phyloP scores from a whole-genome alignment of 306 rosid species.

The Fagus crenata region DNA sequence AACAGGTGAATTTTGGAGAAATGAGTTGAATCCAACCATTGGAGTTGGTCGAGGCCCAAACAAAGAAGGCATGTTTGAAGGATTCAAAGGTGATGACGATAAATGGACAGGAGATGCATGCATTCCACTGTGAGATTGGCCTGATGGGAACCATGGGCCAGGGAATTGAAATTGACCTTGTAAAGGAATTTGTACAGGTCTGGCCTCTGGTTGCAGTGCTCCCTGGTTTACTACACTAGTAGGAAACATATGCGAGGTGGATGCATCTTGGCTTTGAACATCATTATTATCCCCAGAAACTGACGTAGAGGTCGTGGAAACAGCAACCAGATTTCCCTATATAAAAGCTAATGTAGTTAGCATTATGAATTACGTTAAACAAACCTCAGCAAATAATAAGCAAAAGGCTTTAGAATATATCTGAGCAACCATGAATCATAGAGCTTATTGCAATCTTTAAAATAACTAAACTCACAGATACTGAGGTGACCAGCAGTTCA shows the following conservation, averaged over 20 bases:
- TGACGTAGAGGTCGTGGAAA: constrained; percentile 42
- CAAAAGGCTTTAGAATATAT: constrained; percentile 5
- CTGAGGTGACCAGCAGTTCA: constrained; percentile 72
- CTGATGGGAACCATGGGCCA: constrained; percentile 55
- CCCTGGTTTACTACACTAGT: constrained; percentile 42
- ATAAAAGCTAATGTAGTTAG: constrained; percentile 28
- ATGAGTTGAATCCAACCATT: constrained; percentile 43
- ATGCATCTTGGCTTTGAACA: constrained; percentile 42
- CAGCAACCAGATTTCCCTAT: constrained; percentile 72
- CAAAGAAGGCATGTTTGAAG: constrained; percentile 43
- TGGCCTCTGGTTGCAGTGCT: constrained; percentile 42
- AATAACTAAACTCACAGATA: constrained; percentile 66
- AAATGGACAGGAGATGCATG: constrained; percentile 44
- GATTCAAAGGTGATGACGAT: constrained; percentile 42
- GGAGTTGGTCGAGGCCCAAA: constrained; percentile 57
- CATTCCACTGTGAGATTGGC: constrained; percentile 43
- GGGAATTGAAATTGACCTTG: constrained; percentile 55
- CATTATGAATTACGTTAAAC: constrained; percentile 13
- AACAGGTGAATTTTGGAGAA: constrained; percentile 46
- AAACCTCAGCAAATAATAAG: constrained; percentile 3
- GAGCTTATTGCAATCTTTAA: constrained; percentile 23
- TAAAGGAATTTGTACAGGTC: constrained; percentile 35
- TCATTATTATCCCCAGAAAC: constrained; percentile 40
- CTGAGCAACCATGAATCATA: constrained; percentile 14
- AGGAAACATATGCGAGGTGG: constrained; percentile 35